These are phyloP conservation scores for Syzygium aromaticum DNA, from an alignment of 345 rosid genomes.

Conservation along the genomic window DNA sequence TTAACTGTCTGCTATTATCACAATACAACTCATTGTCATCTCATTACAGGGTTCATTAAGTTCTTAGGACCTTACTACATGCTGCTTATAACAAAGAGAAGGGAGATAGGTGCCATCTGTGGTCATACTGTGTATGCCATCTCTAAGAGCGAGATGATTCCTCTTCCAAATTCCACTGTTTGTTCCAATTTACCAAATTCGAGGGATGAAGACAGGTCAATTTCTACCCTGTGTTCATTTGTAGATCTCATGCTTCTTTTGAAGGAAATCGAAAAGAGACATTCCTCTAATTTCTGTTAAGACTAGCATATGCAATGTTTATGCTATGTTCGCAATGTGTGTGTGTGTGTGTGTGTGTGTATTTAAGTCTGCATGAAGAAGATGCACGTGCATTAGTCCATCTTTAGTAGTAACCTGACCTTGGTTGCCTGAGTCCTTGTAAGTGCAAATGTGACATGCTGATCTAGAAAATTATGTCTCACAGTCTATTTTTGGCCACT, in stretches of 20 bases:
- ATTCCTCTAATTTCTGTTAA: neutral
- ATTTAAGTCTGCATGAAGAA: neutral
- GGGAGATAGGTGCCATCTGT: conserved; percentile 80
- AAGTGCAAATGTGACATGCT: neutral
- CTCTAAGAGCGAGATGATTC: conserved; percentile 69
- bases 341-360: no score
- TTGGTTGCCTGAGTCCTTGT: neutral
- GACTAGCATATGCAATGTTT: neutral
- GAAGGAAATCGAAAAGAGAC: neutral
- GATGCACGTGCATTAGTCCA: neutral
- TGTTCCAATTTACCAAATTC: conserved; percentile 31
- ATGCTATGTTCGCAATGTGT: neutral
- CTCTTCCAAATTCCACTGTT: conserved; percentile 59
- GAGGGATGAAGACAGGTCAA: conserved; percentile 75
- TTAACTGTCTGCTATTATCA: neutral
- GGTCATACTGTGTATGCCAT: conserved; percentile 84
- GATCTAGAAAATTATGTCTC: neutral
- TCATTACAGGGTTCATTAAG: conserved; percentile 69
- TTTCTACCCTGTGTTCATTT: neutral
- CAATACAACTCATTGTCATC: neutral
- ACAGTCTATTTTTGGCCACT: neutral
- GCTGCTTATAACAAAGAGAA: conserved; percentile 83
- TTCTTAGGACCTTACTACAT: conserved; percentile 97
- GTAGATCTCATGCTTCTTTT: neutral
- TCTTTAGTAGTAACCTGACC: neutral